Base-by-base conservation (phyloP, 345 rosid genomes). In the Eucalyptus decipiens region DNA sequence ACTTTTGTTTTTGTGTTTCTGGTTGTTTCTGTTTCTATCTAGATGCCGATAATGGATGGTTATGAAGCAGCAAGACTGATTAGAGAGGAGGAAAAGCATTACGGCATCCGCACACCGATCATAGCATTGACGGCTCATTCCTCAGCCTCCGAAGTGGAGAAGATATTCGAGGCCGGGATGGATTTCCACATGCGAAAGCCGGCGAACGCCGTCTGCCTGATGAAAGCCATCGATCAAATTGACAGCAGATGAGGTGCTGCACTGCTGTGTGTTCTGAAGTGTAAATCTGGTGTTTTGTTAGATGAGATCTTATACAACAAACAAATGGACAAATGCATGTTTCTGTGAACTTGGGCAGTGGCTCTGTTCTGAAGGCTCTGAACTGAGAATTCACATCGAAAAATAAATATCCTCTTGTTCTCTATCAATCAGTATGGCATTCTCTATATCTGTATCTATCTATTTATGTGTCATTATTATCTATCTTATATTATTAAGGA, bases 11-110 rank as follows among this genome's bases (percentile, higher is more conserved):
- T 13, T 60, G 34, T 14, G 40, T 24, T 32, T 65, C 76, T 65
- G 76, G 76, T n/a, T 65, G 76, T 65, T 65, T 21, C 42, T 76
- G 83, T 76, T 76, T 40, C 83, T 40, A 21, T 40, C 47, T 89
- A 98, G 99, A 97, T 98, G 99, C 94, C 96, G 23, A 88, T 88
- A 60, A 93, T 97, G 97, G 62, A 95, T 88, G 99, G 98, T 19
- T 95, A 92, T 26, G 95, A 96, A 88, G 96, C 98, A 86, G 92
- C 97, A 12, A 91, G 91, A 88, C 51, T 87, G 89, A 97, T 95
- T 51, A 92, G 98, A 87, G 90, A 88, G 62, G 93, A 89, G 91
- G 99, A 98, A 92, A 87, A 87, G 49, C 17, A 15, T 0, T 92
- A 93, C 23, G 93, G 93, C 6, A 90, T 94, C 80, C 97, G 91